Conservation (phyloP, 1,284 basidiomycete genomes). For the Moesziomyces globuligerus region DNA sequence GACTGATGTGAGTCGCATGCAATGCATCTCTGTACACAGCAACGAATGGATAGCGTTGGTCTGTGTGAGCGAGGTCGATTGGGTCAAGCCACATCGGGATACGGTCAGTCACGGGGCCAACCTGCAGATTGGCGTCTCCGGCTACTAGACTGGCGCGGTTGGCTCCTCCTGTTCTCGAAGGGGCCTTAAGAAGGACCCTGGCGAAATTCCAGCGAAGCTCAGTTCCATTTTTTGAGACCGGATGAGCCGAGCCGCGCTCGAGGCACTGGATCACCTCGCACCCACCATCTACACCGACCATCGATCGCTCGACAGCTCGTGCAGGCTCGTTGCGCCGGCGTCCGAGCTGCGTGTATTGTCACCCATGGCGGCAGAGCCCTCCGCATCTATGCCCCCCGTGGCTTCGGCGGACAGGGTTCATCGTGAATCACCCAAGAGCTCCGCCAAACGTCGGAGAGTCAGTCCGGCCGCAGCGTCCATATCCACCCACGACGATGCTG, state of each 20-base stretch:
- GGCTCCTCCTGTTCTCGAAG: neutral
- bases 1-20: too few species aligned
- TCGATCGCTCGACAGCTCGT: neutral
- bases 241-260: too few species aligned
- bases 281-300: neutral
- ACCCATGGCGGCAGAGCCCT: neutral
- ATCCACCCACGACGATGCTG: neutral
- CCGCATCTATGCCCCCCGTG: neutral
- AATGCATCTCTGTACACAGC: too few species aligned
- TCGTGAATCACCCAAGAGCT: neutral
- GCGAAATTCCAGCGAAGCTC: neutral
- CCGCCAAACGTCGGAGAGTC: neutral
- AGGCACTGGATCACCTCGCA: too few species aligned
- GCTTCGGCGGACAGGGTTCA: neutral
- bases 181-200: too few species aligned
- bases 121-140: neutral
- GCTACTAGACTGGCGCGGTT: neutral
- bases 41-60: neutral
- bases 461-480: neutral
- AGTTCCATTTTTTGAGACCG: neutral
- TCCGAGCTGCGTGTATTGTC: neutral
- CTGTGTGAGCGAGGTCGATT: neutral
- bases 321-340: neutral
- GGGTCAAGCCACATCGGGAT: neutral
- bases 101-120: neutral